Evolutionary conservation across 495 filamentous ascomycete species (phyloP).

Genomic region (Talaromyces thailandensis): DNA sequence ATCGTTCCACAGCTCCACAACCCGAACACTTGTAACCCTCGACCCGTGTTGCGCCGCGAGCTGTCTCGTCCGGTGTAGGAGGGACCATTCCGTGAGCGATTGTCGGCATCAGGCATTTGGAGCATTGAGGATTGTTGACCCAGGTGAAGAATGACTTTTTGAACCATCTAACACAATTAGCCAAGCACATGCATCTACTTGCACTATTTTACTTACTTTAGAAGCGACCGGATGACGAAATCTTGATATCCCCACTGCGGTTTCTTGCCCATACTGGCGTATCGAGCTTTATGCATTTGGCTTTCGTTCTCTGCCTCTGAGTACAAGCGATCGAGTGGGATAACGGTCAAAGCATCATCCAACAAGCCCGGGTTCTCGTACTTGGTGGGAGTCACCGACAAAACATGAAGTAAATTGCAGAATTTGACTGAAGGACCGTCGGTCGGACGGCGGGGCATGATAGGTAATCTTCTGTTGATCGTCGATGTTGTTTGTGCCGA

Average conservation of each 20-base stretch:
- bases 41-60: conserved; percentile 74
- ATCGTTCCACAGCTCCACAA: conserved; percentile 75
- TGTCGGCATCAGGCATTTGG: conserved; percentile 72
- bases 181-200: conserved; percentile 5
- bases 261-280: conserved; percentile 71
- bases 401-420: conserved; percentile 66
- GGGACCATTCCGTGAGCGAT: conserved; percentile 70
- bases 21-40: conserved; percentile 76
- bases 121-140: conserved; percentile 90
- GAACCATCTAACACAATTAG: conserved; percentile 66
- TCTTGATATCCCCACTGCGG: conserved; percentile 98
- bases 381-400: conserved; percentile 77
- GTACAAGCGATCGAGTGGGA: conserved; percentile 90
- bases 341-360: conserved; percentile 78
- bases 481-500: conserved; percentile 40
- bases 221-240: conserved; percentile 83
- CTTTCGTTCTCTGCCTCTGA: conserved; percentile 88
- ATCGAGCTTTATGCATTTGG: conserved; percentile 77
- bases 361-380: conserved; percentile 96
- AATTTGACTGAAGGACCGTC: conserved; percentile 72
- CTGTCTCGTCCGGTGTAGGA: conserved; percentile 79
- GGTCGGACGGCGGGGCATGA: conserved; percentile 69
- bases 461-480: conserved; percentile 60
- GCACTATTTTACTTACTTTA: conserved; percentile 49
- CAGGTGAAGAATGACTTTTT: conserved; percentile 89